Evolutionary conservation across 108 stramenopile species (phyloP).

Genomic region (Cyclostephanos invisitatus): DNA sequence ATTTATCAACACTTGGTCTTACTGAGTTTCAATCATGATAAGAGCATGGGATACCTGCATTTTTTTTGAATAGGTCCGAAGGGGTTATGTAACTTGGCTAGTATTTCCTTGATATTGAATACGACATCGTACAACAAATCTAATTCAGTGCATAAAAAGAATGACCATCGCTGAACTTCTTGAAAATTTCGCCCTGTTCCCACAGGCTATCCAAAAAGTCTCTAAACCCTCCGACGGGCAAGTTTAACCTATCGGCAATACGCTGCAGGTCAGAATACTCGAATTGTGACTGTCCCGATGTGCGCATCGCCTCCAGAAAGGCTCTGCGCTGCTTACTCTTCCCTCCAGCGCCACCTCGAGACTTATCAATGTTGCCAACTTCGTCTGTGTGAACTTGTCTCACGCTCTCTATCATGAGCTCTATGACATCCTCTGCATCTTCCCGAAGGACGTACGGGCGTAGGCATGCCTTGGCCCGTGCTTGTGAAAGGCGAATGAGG

Average conservation of each 20-base stretch:
- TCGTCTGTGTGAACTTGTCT: conserved; percentile 76
- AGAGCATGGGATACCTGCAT: background rate
- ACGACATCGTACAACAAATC: background rate
- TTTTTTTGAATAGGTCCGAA: background rate
- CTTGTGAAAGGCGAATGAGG: conserved; percentile 92
- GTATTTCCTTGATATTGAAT: background rate
- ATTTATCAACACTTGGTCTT: conserved; percentile 8
- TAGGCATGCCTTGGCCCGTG: conserved; percentile 94
- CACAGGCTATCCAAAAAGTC: conserved; percentile 78
- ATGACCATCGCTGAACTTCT: conserved; percentile 49
- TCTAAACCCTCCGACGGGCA: conserved; percentile 62
- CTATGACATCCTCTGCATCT: conserved; percentile 98
- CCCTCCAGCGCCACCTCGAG: conserved; percentile 76
- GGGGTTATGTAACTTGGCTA: background rate
- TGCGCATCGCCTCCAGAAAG: conserved; percentile 50
- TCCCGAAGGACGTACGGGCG: conserved; percentile 87
- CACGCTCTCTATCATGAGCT: conserved; percentile 76
- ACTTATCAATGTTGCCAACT: conserved; percentile 65
- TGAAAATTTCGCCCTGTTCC: conserved; percentile 60
- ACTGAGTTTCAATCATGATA: background rate
- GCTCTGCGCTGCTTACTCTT: conserved; percentile 63
- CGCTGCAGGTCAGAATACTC: conserved; percentile 61
- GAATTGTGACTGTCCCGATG: conserved; percentile 46
- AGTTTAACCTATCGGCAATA: conserved; percentile 64
- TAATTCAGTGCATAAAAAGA: conserved; percentile 17